Conservation (phyloP, 768 basidiomycete species). For the Trametes elegans region DNA sequence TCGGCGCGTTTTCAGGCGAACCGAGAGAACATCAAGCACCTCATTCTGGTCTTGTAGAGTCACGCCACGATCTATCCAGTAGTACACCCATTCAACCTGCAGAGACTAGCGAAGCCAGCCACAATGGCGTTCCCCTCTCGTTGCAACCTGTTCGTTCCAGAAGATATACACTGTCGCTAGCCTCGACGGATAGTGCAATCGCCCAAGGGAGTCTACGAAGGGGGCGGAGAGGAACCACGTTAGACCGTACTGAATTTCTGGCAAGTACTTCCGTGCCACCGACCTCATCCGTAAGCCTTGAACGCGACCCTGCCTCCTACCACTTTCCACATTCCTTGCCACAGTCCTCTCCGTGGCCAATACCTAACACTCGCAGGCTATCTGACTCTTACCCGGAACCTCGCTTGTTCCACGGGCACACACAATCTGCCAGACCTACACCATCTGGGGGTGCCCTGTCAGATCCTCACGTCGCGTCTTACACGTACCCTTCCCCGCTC, state of each 20-base stretch:
- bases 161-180: slow-evolving; percentile 26
- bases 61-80: not conserved
- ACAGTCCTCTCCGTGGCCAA: not conserved
- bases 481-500: slow-evolving; percentile 7
- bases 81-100: slow-evolving; percentile 14
- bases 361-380: slow-evolving; percentile 6
- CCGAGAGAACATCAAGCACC: not conserved
- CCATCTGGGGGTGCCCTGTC: slow-evolving; percentile 15
- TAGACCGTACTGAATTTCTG: not conserved
- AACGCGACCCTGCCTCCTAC: slow-evolving; percentile 6
- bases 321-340: not conserved
- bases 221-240: slow-evolving; percentile 1
- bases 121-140: slow-evolving; percentile 21
- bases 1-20: not conserved
- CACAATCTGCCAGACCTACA: slow-evolving; percentile 5
- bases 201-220: not conserved
- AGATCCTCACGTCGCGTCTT: not conserved
- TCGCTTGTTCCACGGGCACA: not conserved
- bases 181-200: slow-evolving; percentile 1
- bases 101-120: slow-evolving; percentile 12
- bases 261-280: slow-evolving; percentile 3
- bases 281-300: slow-evolving; percentile 12
- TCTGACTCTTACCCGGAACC: slow-evolving; percentile 8
- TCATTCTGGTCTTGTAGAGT: slow-evolving; percentile 1
- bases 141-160: slow-evolving; percentile 20